phyloP scores from a whole-genome alignment of 83 land plant genomes.

The Diphasiastrum complanatum region DNA sequence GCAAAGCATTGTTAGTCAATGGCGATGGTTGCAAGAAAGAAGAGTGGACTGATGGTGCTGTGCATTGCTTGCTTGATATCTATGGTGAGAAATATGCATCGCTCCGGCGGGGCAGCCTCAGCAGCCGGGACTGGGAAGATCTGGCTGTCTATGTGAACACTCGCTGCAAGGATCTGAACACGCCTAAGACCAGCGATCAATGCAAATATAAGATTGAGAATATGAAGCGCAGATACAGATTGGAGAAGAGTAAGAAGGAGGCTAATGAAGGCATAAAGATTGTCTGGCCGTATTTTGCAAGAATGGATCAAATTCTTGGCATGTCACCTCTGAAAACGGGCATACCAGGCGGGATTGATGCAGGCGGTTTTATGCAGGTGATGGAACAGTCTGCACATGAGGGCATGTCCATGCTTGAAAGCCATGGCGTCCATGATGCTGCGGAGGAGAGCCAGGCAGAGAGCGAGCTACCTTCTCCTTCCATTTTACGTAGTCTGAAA shows the following conservation, averaged over 20 bases:
- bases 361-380: slow-evolving; percentile 6
- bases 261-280: slow-evolving; percentile 7
- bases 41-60: slow-evolving; percentile 81
- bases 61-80: slow-evolving; percentile 54
- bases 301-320: slow-evolving; percentile 33
- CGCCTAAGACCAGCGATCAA: slow-evolving; percentile 59
- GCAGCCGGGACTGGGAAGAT: slow-evolving; percentile 75
- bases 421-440: neutral
- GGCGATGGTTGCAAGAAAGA: slow-evolving; percentile 34
- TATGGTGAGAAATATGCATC: slow-evolving; percentile 62
- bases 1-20: too few relatives aligned
- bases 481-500: neutral
- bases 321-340: neutral
- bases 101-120: slow-evolving; percentile 61
- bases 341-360: neutral
- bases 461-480: slow-evolving; percentile 19
- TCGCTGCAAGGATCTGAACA: slow-evolving; percentile 30
- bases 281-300: slow-evolving; percentile 27
- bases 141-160: slow-evolving; percentile 52
- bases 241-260: slow-evolving; percentile 20
- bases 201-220: slow-evolving; percentile 87
- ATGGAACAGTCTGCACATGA: slow-evolving; percentile 12
- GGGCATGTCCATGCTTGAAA: neutral
- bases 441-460: slow-evolving; percentile 19
- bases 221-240: slow-evolving; percentile 57